Evolutionary conservation across 352 stramenopile species (phyloP), one percentile per base, ranked within the genome.

Genomic region (Phytophthora citricola): DNA sequence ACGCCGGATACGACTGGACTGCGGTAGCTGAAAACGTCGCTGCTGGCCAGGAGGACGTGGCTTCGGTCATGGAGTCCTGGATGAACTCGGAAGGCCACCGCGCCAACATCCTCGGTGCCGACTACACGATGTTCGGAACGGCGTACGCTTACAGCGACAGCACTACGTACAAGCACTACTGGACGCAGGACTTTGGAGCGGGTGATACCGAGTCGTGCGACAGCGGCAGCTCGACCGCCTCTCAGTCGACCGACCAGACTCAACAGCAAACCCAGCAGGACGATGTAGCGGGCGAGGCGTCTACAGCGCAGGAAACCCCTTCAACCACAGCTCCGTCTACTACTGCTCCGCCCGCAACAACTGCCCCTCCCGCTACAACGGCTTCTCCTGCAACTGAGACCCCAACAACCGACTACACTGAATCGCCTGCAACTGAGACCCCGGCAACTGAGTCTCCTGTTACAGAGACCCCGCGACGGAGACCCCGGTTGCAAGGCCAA

Each of bases 1-100:
- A 61, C 14, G 45, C 78, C 15, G 73, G 76, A 2, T 91, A 84
- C 55, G 53, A 79, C n/a, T 89, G 81, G 73, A 77, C 40, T 47
- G 73, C 56, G 17, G 67, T 88, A 7, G 81, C 72, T 3, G 81
- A 90, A 62, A 90, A 90, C 58, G 75, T 88, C 11, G 81, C 81
- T 27, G 78, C 76, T 5, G 81, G 81, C 3, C 79, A 88, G 41
- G 39, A 59, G 1, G 70, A 85, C 44, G 75, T 88, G n/a, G 40
- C 53, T 3, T 68, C 64, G 10, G 78, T 87, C n/a, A 85, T 90
- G 74, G 56, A 79, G 22, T 73, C 76, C 29, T 90, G 81, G 81
- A 89, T 89, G 78, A 73, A 79, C 66, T 89, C 80, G 9, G 47
- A 69, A 15, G 80, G 78, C 27, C 80, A 89, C 57, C 68, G 72